Conservation (phyloP, 2,329 filamentous ascomycete genomes). For the Sporothrix protearum region DNA sequence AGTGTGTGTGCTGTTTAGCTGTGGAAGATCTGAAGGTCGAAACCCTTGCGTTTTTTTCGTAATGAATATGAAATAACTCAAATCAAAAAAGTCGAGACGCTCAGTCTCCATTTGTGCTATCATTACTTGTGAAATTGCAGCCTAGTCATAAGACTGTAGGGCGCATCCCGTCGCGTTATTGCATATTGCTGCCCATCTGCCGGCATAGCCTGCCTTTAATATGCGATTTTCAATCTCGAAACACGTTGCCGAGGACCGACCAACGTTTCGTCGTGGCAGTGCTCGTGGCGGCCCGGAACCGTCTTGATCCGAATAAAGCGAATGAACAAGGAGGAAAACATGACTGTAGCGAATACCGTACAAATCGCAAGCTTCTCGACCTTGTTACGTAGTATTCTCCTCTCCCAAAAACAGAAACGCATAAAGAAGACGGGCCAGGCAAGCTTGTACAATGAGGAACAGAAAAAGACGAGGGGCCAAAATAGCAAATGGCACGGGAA, state of each 20-base stretch:
- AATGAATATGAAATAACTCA: not conserved
- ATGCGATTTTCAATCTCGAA: not conserved
- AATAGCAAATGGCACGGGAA: too few species aligned
- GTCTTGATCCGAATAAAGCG: not conserved
- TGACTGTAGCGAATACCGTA: not conserved
- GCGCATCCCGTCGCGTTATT: not conserved
- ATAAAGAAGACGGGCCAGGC: not conserved
- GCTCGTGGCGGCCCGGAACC: conserved; percentile 8
- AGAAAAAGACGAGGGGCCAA: not conserved
- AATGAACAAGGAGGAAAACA: too few species aligned
- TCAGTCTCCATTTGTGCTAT: not conserved
- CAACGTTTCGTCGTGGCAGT: not conserved
- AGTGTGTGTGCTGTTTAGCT: not conserved
- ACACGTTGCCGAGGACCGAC: not conserved
- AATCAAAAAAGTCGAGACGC: not conserved
- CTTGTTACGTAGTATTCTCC: not conserved
- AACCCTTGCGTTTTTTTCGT: not conserved
- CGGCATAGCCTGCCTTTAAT: not conserved
- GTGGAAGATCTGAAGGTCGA: not conserved
- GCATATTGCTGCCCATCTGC: not conserved
- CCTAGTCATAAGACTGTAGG: too few species aligned
- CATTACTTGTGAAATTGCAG: not conserved
- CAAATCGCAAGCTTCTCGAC: not conserved
- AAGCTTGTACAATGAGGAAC: not conserved
- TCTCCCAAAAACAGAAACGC: not conserved